A percentile compares a stretch with the other conserved stretches of the same genome.
phyloP scores from a whole-genome alignment of 352 stramenopile genomes.

The Globisporangium viniferum region DNA sequence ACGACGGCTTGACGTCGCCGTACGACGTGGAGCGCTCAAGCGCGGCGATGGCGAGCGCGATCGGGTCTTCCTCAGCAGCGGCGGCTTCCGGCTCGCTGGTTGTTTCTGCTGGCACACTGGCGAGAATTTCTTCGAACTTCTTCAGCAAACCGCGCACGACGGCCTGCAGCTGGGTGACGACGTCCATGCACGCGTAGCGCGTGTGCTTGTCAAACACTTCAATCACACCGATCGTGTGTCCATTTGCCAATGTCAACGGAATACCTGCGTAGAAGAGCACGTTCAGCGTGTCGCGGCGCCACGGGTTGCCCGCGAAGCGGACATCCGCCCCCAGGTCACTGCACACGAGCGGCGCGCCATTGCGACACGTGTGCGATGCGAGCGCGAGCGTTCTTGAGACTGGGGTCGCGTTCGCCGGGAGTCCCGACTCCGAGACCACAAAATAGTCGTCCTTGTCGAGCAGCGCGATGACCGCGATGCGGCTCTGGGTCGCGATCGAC shows the following conservation, averaged over 20 bases:
- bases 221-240: slow-evolving; percentile 55
- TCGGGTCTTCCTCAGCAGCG: slow-evolving; percentile 9
- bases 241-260: slow-evolving; percentile 46
- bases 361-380: slow-evolving; percentile 50
- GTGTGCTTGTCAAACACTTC: slow-evolving; percentile 47
- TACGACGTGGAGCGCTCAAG: slow-evolving; percentile 26
- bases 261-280: slow-evolving; percentile 68
- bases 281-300: slow-evolving; percentile 33
- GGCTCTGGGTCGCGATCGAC: slow-evolving; percentile 64
- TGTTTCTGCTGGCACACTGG: slow-evolving; percentile 12
- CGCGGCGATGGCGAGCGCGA: slow-evolving; percentile 17
- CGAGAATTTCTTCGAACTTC: slow-evolving; percentile 51
- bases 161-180: slow-evolving; percentile 50
- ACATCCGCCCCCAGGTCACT: slow-evolving; percentile 44
- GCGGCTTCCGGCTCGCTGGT: background rate
- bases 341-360: slow-evolving; percentile 52
- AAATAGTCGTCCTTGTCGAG: slow-evolving; percentile 73
- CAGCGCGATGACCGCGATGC: slow-evolving; percentile 63
- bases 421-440: slow-evolving; percentile 45
- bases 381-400: slow-evolving; percentile 43
- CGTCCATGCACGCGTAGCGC: slow-evolving; percentile 44
- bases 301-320: slow-evolving; percentile 55
- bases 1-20: slow-evolving; percentile 19
- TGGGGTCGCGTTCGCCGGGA: slow-evolving; percentile 24
- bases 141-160: slow-evolving; percentile 50